phyloP scores from a whole-genome alignment of 2,329 filamentous ascomycete genomes.

The Claviceps sp. region DNA sequence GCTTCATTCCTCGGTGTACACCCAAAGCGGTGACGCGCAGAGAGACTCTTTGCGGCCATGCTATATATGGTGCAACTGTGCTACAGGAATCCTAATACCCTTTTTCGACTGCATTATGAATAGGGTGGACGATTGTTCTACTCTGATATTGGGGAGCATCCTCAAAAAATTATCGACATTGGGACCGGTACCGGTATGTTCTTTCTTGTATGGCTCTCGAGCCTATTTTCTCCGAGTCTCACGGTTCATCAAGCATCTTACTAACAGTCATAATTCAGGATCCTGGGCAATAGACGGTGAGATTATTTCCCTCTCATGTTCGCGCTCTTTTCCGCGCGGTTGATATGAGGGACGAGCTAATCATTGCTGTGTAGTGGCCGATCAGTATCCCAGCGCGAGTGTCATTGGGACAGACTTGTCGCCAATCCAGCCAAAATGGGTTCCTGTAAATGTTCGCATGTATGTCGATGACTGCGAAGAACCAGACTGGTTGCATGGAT shows the following conservation, averaged over 20 bases:
- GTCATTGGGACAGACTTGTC: conserved; percentile 30
- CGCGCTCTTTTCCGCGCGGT: neutral
- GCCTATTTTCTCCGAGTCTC: neutral
- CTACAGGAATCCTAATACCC: neutral
- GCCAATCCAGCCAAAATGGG: conserved; percentile 32
- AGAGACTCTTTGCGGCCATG: neutral
- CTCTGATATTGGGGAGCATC: conserved; percentile 25
- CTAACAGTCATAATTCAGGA: conserved; percentile 14
- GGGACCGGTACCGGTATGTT: conserved; percentile 34
- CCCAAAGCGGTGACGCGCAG: neutral
- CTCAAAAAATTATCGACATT: conserved; percentile 31
- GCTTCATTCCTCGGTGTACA: neutral
- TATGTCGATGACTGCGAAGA: conserved; percentile 48
- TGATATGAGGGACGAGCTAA: neutral
- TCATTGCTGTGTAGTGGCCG: conserved; percentile 19
- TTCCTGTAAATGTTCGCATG: conserved; percentile 49
- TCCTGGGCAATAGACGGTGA: conserved; percentile 41
- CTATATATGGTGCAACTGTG: neutral
- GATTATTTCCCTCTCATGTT: neutral
- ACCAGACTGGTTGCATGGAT: conserved; percentile 39
- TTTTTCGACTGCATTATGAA: neutral
- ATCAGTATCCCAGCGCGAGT: conserved; percentile 26
- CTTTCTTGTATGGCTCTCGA: neutral
- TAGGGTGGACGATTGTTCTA: conserved; percentile 26
- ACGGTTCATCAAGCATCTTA: neutral